Percentiles rank a stretch among this genome's conserved stretches.
phyloP scores from a whole-genome alignment of 495 filamentous ascomycete genomes.

The Sordaria brevicollis region DNA sequence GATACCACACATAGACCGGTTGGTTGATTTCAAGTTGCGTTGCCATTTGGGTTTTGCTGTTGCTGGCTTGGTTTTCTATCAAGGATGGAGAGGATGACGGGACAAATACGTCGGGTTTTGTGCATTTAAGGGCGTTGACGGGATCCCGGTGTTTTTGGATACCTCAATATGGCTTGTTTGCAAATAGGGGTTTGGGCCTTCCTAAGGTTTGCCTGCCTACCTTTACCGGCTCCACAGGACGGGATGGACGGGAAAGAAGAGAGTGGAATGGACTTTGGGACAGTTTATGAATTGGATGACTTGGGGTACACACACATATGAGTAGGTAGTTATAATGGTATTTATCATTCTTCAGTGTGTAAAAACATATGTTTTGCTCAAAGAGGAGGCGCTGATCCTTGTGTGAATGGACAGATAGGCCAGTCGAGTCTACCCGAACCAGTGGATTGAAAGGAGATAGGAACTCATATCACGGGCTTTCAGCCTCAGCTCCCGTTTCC shows the following conservation, averaged over 20 bases:
- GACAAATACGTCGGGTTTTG: neutral
- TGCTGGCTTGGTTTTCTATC: neutral
- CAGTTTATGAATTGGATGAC: neutral
- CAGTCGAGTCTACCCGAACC: too few relatives aligned
- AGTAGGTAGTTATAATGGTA: neutral
- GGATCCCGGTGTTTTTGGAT: too few relatives aligned
- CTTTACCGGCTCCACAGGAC: neutral
- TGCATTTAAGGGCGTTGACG: neutral
- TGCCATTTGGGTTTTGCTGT: neutral
- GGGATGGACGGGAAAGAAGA: neutral
- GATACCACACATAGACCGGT: neutral
- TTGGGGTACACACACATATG: neutral
- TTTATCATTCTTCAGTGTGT: neutral
- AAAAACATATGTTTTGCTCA: neutral
- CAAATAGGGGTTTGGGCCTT: too few relatives aligned
- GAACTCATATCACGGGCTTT: neutral
- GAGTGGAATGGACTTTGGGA: neutral
- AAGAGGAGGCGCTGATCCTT: neutral
- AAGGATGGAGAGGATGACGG: neutral
- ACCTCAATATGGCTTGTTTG: too few relatives aligned
- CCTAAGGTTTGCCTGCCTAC: neutral
- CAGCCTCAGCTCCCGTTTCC: neutral
- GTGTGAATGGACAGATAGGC: neutral
- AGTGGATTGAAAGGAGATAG: neutral
- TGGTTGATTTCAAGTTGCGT: neutral